A percentile compares a stretch with the other conserved stretches of the same genome.
phyloP scores from a whole-genome alignment of 495 filamentous ascomycete species.

The Penicillium lividum region DNA sequence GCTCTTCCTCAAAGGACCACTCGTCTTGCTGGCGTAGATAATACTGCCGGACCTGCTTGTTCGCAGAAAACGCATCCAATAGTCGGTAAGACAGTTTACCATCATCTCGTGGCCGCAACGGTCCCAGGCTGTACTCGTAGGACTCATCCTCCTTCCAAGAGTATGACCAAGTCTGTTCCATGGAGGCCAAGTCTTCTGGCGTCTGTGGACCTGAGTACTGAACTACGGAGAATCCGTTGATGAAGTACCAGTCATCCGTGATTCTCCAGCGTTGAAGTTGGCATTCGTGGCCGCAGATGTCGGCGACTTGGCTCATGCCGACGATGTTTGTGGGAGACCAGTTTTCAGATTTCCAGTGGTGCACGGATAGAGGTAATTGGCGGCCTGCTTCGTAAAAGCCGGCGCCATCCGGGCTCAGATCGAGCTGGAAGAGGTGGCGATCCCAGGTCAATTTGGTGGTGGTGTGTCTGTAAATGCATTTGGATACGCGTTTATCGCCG shows the following conservation, averaged over 20 bases:
- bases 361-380: constrained; percentile 40
- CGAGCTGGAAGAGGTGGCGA: constrained; percentile 41
- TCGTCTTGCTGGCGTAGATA: neutral
- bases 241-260: constrained; percentile 43
- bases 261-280: constrained; percentile 51
- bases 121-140: constrained; percentile 14
- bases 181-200: constrained; percentile 8
- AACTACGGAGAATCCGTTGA: constrained; percentile 46
- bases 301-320: constrained; percentile 24
- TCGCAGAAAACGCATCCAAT: neutral
- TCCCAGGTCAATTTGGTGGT: constrained; percentile 39
- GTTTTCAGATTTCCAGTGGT: constrained; percentile 42
- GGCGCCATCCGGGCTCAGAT: constrained; percentile 35
- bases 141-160: constrained; percentile 13
- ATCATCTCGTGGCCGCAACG: constrained; percentile 15
- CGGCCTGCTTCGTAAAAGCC: constrained; percentile 48
- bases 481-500: constrained; percentile 32
- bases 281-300: constrained; percentile 48
- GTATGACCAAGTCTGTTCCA: constrained; percentile 30
- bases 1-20: neutral
- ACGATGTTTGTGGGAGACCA: constrained; percentile 40
- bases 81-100: neutral
- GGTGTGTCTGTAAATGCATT: constrained; percentile 43
- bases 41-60: neutral
- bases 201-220: constrained; percentile 20